A percentile compares a stretch with the other conserved stretches of the same genome.
Evolutionary conservation across 208 protist species (phyloP).

Genomic region (Leishmania guyanensis): DNA sequence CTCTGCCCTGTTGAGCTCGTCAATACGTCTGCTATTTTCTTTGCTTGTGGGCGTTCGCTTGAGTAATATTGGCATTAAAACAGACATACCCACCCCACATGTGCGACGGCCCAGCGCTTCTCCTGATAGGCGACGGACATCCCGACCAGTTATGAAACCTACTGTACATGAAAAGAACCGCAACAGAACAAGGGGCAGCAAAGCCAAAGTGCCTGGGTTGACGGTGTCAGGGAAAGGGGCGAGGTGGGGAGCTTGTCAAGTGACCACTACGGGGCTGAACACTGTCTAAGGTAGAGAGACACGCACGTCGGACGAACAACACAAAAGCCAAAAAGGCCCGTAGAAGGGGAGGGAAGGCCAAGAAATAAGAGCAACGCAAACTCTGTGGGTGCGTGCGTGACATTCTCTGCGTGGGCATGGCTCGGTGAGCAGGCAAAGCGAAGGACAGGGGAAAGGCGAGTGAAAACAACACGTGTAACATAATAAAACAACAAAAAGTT

Average conservation of each 20-base stretch:
- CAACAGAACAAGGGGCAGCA: neutral
- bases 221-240: neutral
- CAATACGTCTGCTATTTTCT: neutral
- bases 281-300: neutral
- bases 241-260: neutral
- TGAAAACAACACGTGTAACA: neutral
- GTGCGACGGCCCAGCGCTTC: neutral
- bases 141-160: neutral
- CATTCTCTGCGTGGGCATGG: neutral
- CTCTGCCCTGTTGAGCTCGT: neutral
- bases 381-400: neutral
- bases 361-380: neutral
- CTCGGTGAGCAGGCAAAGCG: neutral
- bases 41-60: neutral
- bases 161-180: slow-evolving; percentile 6
- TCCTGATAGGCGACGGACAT: neutral
- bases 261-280: neutral
- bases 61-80: neutral
- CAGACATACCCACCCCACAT: neutral
- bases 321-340: neutral
- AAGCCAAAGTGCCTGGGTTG: neutral
- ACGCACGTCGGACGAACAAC: neutral
- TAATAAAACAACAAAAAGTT: neutral
- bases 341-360: neutral
- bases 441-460: neutral